Conservation (phyloP, 2,329 filamentous ascomycete genomes). For the Fusarium multiceps region DNA sequence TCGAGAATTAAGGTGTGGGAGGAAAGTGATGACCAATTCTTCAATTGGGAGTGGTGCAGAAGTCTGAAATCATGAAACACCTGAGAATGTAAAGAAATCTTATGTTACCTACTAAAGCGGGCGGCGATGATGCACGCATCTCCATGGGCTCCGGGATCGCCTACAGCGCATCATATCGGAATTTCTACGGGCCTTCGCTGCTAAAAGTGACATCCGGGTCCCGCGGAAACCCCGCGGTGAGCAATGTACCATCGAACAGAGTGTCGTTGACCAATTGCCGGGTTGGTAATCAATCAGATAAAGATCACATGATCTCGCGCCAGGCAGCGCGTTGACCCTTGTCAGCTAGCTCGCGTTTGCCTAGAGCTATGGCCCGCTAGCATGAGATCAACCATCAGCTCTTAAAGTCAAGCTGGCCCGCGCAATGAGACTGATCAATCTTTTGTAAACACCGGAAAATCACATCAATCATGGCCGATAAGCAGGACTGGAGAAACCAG, state of each 20-base stretch:
- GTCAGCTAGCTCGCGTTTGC: slow-evolving; percentile 48
- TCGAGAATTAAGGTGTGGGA: background rate
- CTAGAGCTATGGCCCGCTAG: slow-evolving; percentile 45
- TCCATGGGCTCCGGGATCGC: slow-evolving; percentile 42
- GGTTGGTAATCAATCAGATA: slow-evolving; percentile 32
- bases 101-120: slow-evolving; percentile 32
- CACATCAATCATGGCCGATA: slow-evolving; percentile 50
- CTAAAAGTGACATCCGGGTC: slow-evolving; percentile 8
- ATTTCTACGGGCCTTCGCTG: slow-evolving; percentile 15
- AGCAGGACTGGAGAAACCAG: slow-evolving; percentile 59
- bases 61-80: slow-evolving; percentile 32
- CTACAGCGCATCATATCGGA: slow-evolving; percentile 38
- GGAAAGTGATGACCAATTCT: background rate
- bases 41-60: slow-evolving; percentile 33
- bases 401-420: slow-evolving; percentile 39
- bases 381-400: slow-evolving; percentile 39
- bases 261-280: slow-evolving; percentile 43
- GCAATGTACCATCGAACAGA: slow-evolving; percentile 31
- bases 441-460: slow-evolving; percentile 15
- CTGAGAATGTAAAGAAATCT: slow-evolving; percentile 36
- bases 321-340: slow-evolving; percentile 37
- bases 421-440: slow-evolving; percentile 25
- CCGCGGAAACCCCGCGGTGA: background rate
- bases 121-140: slow-evolving; percentile 45
- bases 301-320: slow-evolving; percentile 50